Evolutionary conservation across 116 monocot genomes (phyloP).

Genomic region (Zostera marina): DNA sequence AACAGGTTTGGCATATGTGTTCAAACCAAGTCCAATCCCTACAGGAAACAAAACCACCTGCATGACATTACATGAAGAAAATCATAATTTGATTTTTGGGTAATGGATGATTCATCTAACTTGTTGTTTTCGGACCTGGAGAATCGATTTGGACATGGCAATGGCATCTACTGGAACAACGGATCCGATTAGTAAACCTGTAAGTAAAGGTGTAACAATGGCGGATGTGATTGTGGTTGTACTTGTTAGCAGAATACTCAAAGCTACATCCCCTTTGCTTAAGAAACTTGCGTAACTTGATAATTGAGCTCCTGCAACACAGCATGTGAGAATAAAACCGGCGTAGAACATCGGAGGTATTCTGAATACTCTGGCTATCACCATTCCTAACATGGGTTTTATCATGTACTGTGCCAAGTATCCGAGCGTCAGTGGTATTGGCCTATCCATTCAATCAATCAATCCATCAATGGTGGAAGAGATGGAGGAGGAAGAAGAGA

Average conservation of each 20-base stretch:
- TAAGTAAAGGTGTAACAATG: constrained; percentile 69
- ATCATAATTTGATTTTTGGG: no score
- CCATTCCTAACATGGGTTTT: constrained; percentile 70
- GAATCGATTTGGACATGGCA: constrained; percentile 94
- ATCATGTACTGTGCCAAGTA: constrained; percentile 80
- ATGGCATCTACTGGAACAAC: constrained; percentile 90
- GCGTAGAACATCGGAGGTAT: constrained; percentile 74
- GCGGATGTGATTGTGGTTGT: constrained; percentile 89
- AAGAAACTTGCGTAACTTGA: constrained; percentile 96
- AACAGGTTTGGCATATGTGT: constrained; percentile 77
- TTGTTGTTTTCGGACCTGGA: constrained; percentile 41
- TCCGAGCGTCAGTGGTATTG: constrained; percentile 65
- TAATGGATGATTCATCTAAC: not conserved
- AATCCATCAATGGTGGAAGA: no score
- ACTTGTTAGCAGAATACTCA: constrained; percentile 89
- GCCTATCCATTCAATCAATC: constrained; percentile 24
- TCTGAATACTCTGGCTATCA: constrained; percentile 65
- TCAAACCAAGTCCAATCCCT: constrained; percentile 61
- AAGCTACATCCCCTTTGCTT: constrained; percentile 91
- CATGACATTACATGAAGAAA: no score
- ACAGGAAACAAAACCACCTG: constrained; percentile 89
- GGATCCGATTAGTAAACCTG: constrained; percentile 81
- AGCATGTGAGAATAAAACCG: constrained; percentile 89
- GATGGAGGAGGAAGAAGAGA: no score
- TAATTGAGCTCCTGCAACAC: constrained; percentile 91